These are phyloP conservation scores for Craterostigma plantagineum DNA, from an alignment of 257 asterid species.

Conservation along the genomic window DNA sequence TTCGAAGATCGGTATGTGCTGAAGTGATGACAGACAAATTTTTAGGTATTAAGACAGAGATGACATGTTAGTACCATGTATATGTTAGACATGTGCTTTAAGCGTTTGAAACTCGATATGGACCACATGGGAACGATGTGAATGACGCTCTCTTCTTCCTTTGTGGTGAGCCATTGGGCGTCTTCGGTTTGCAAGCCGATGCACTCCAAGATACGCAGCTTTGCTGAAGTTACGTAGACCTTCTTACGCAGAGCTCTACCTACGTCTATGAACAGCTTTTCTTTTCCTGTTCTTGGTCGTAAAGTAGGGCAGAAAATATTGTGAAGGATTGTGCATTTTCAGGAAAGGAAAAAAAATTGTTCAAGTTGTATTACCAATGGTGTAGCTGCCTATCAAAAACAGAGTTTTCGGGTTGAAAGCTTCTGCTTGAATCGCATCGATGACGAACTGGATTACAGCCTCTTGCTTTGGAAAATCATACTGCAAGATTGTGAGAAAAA, in stretches of 20 bases:
- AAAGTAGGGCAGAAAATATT: neutral
- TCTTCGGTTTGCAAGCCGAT: constrained; percentile 52
- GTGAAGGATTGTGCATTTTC: neutral
- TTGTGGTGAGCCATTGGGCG: constrained; percentile 63
- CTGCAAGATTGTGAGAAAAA: constrained; percentile 27
- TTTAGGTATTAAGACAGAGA: no score
- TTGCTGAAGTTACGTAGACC: constrained; percentile 57
- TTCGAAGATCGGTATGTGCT: neutral
- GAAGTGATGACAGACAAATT: no score
- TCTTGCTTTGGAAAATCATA: constrained; percentile 93
- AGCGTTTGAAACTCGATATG: constrained; percentile 59
- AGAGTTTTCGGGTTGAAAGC: constrained; percentile 73
- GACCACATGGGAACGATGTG: constrained; percentile 97
- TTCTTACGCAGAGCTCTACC: constrained; percentile 77
- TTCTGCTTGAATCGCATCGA: constrained; percentile 96
- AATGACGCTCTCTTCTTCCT: constrained; percentile 80
- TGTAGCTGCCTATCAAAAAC: constrained; percentile 89
- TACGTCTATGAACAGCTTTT: constrained; percentile 70
- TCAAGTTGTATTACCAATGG: constrained; percentile 50
- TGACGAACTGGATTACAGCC: constrained; percentile 72
- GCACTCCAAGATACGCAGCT: constrained; percentile 68
- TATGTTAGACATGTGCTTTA: constrained; percentile 51
- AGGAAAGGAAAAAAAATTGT: neutral
- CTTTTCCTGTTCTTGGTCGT: constrained; percentile 43
- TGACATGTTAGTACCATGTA: constrained; percentile 31